Evolutionary conservation across 73 alveolate species (phyloP).

Genomic region (Paramecium octaurelia): DNA sequence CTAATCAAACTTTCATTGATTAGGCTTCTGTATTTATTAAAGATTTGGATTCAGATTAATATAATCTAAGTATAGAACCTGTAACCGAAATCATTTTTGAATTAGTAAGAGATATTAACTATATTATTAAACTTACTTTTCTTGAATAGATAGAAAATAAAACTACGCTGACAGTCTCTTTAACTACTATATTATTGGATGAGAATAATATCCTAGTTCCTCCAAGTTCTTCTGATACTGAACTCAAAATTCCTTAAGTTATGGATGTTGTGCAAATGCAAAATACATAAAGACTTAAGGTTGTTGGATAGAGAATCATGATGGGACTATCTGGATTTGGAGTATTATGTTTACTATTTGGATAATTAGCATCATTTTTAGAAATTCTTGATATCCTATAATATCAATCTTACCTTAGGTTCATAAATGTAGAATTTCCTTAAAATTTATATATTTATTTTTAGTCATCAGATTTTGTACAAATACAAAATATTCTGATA

Average conservation of each 20-base stretch:
- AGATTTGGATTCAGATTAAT: neutral
- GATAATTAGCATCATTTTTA: neutral
- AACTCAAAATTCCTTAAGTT: neutral
- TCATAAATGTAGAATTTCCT: neutral
- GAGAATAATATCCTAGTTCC: neutral
- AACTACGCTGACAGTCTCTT: neutral
- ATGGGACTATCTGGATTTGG: neutral
- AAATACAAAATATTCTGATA: neutral
- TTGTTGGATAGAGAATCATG: neutral
- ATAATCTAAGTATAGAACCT: neutral
- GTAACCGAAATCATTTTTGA: neutral
- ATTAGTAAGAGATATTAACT: neutral
- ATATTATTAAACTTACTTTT: neutral
- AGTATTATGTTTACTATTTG: neutral
- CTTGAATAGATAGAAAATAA: neutral
- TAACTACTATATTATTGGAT: neutral
- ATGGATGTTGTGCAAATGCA: neutral
- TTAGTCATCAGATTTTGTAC: neutral
- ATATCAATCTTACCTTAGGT: neutral
- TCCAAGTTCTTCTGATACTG: neutral
- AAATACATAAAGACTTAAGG: neutral
- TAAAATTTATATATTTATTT: neutral
- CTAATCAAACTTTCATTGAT: neutral
- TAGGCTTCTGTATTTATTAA: neutral
- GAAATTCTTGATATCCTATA: neutral